These are phyloP conservation scores for Pyronema omphalodes DNA, from an alignment of 495 filamentous ascomycete genomes.

Conservation along the genomic window DNA sequence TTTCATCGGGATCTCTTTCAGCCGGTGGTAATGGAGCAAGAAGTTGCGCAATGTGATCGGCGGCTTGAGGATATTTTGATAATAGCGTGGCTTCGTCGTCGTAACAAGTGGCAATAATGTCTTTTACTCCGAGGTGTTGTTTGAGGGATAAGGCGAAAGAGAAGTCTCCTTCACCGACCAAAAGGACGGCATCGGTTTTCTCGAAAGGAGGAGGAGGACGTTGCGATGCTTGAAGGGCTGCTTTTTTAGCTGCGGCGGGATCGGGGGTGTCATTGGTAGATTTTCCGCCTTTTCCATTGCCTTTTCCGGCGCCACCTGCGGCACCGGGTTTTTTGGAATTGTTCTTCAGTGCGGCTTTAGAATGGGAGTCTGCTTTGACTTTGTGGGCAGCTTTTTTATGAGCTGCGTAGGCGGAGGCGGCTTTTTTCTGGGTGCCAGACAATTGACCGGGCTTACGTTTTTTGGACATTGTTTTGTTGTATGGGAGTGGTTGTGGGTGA, in stretches of 20 bases:
- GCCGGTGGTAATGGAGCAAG: background rate
- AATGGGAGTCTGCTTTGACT: background rate
- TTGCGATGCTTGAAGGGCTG: conserved; percentile 30
- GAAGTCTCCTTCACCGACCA: conserved; percentile 89
- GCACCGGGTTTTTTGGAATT: too few relatives aligned
- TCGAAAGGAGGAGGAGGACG: conserved; percentile 52
- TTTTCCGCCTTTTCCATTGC: too few relatives aligned
- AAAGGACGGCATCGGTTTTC: conserved; percentile 42
- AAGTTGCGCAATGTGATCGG: conserved; percentile 32
- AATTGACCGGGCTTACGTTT: conserved; percentile 1
- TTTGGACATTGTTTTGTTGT: conserved; percentile 6
- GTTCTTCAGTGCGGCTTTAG: too few relatives aligned
- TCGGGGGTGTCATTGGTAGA: background rate
- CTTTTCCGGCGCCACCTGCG: too few relatives aligned
- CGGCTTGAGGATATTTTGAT: conserved; percentile 60
- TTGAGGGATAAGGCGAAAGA: conserved; percentile 67
- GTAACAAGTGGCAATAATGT: conserved; percentile 35
- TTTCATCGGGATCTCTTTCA: background rate
- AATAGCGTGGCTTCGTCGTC: conserved; percentile 35
- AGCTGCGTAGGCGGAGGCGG: background rate
- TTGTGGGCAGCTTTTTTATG: background rate
- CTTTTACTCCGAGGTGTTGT: conserved; percentile 34
- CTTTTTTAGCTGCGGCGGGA: conserved; percentile 4
- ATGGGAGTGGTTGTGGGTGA: background rate
- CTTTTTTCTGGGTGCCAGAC: conserved; percentile 6